Base-by-base conservation (phyloP, 164 flowering plant genomes). In the Macadamia tetraphylla region DNA sequence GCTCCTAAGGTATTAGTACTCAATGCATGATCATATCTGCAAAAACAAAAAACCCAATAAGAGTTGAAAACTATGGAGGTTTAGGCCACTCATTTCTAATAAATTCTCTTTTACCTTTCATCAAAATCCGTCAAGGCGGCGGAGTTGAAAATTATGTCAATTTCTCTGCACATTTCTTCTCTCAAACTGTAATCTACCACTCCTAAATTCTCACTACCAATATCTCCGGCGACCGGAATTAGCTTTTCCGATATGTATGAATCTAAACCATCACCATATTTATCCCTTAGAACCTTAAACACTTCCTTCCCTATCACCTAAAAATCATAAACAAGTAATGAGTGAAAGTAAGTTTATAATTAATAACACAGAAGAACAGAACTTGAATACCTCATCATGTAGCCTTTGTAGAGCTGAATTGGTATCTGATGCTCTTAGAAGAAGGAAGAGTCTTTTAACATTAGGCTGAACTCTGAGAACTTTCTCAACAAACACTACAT, bases 71-170 rank as follows among this genome's bases (percentile, higher is more conserved):
- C 1, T 35, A 2, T 35, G 23, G 23, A 23, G 23, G 23, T 23
- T 23, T 23, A 23, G 23, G 23, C 23, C 40, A 35, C 18, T 12
- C 15, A 52, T 11, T 13, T 52, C 13, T 52, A 14, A 2, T 11
- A 11, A 53, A 3, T 46, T 46, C 51, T 11, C 1, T 8, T 46
- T 32, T 69, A 80, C 87, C 87, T 84, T 46, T 79, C 85, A 65
- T 84, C 84, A 75, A 89, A 89, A 51, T 79, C 76, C 44, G 86
- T 82, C 0, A 84, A 81, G 14, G 95, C 91, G 74, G 95, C 95
- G 31, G 76, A 64, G 64, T 87, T 86, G 17, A 85, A 65, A 9
- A 89, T 74, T 14, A 80, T 17, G 12, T 87, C 84, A 5, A 86
- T 58, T 60, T 87, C 82, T 17, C 59, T 66, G 66, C 73, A 74